Base-by-base conservation (phyloP, 305 asterid genomes). In the Plantago lanceolata region DNA sequence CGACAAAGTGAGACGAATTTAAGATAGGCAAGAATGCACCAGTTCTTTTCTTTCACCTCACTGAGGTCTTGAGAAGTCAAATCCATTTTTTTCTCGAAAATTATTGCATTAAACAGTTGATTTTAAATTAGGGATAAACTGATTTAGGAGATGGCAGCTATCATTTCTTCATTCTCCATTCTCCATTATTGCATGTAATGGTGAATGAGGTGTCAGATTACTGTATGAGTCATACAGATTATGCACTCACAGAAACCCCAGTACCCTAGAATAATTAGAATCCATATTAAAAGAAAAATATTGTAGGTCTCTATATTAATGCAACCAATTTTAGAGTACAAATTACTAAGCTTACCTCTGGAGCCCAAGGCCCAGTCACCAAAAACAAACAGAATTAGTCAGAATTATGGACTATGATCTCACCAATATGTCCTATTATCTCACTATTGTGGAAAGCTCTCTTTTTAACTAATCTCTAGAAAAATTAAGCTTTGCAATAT, bases 351-450 rank as follows among this genome's bases (percentile, higher is more conserved):
- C 48, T 26, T 70, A 90, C 97, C 95, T 89, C 95, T 4, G 89
- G 93, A 65, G 96, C 98, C 96, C 66, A 85, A 86, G 63, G 85
- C 95, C 98, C 96, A 91, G 62, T 91, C 92, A 65, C 95, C 96
- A 48, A 89, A 86, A 72, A 67, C 98, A 91, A 44, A 96, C 98
- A 68, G 95, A 79, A n/a, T n/a, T n/a, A n/a, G n/a, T n/a, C n/a
- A n/a, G n/a, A n/a, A n/a, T n/a, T n/a, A n/a, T n/a, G n/a, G n/a
- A n/a, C n/a, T n/a, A n/a, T n/a, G n/a, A n/a, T n/a, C n/a, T n/a
- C n/a, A n/a, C n/a, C n/a, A n/a, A n/a, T n/a, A n/a, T n/a, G n/a
- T n/a, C n/a, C n/a, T n/a, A n/a, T n/a, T n/a, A n/a, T n/a, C n/a
- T n/a, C n/a, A n/a, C n/a, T n/a, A n/a, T n/a, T n/a, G n/a, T n/a